A percentile compares a stretch with the other conserved stretches of the same genome.
These are phyloP conservation scores for Exophiala phaeomuriformis DNA, from an alignment of 2,329 filamentous ascomycete genomes.

Conservation along the genomic window DNA sequence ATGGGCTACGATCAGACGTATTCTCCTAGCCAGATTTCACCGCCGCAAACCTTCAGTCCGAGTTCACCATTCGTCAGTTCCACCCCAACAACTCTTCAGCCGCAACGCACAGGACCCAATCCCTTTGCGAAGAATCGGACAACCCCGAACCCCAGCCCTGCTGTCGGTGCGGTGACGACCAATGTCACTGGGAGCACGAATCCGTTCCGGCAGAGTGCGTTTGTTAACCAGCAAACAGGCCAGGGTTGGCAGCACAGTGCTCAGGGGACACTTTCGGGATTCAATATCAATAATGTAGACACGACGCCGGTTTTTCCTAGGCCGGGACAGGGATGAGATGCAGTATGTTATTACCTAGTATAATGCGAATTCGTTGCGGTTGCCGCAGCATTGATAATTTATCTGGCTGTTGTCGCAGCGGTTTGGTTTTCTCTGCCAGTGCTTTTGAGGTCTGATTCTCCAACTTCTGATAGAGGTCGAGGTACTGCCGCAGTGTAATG, in stretches of 20 bases:
- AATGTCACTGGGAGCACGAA: conserved; percentile 87
- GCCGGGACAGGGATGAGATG: conserved; percentile 47
- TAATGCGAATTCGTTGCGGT: not conserved
- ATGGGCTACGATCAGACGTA: conserved; percentile 30
- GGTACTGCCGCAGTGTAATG: too few species aligned
- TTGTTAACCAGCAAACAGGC: conserved; percentile 82
- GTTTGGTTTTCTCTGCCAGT: too few species aligned
- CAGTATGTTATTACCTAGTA: conserved; percentile 17
- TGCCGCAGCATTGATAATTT: not conserved
- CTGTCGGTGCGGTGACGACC: conserved; percentile 51
- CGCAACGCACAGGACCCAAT: conserved; percentile 62
- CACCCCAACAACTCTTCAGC: conserved; percentile 39
- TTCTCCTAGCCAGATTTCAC: conserved; percentile 29
- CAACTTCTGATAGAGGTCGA: too few species aligned
- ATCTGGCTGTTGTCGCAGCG: too few species aligned
- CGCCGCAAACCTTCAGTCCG: conserved; percentile 30
- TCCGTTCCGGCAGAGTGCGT: conserved; percentile 84
- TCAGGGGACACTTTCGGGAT: conserved; percentile 68
- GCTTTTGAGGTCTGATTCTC: not conserved
- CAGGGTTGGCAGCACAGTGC: conserved; percentile 78
- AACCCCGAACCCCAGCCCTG: conserved; percentile 31
- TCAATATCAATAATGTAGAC: conserved; percentile 65
- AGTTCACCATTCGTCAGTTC: conserved; percentile 15
- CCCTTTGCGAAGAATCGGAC: conserved; percentile 55
- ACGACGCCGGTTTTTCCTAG: conserved; percentile 82